Base-by-base conservation (phyloP, 139 green algal genomes). In the Chara braunii region DNA sequence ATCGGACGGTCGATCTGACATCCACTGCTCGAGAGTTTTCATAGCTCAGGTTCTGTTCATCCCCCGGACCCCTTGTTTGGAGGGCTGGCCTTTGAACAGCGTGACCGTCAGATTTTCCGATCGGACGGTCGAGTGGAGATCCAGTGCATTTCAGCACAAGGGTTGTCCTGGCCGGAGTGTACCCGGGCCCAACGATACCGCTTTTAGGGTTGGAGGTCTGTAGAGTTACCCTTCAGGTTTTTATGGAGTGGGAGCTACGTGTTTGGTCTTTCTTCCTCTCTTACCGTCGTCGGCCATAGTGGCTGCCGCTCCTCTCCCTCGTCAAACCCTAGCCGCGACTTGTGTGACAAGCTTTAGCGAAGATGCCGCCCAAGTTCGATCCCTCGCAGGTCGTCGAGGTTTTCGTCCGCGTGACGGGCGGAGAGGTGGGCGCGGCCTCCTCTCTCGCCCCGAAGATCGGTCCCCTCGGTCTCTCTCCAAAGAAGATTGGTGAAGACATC, bases 401-500 rank as follows among this genome's bases (percentile, higher is more conserved):
- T 54, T 99, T 90, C 67, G 85, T 99, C 55, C 85, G 93, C 48
- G 93, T 92, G 37, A 98, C 94, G 32, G 94, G 94, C 54, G 90
- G 90, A 37, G 94, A 99, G 78, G 90, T 99, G 5, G 94, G 94
- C 76, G 94, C 94, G 43, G 94, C 94, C 23, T 97, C 90, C 2
- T 97, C 94, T 0, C 81, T 99, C 8, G 94, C 94, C 14, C 94
- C 94, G 31, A 99, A 99, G 87, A 97, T 99, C 63, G 94, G 94
- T 83, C 94, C 94, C 33, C 88, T 99, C 54, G 94, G 94, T 86
- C 86, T 99, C 44, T 98, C 94, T 24, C 94, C 94, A 48, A 99
- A 99, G 85, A 99, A 99, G 87, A 88, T 98, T 78, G 93, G 93
- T 85, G 94, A 99, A 78, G 92, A 99, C 64, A 98, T 99, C 82